Evolutionary conservation across 2,329 filamentous ascomycete species (phyloP), one percentile per base, ranked within the genome.

Genomic region (Aspergillus floridensis): DNA sequence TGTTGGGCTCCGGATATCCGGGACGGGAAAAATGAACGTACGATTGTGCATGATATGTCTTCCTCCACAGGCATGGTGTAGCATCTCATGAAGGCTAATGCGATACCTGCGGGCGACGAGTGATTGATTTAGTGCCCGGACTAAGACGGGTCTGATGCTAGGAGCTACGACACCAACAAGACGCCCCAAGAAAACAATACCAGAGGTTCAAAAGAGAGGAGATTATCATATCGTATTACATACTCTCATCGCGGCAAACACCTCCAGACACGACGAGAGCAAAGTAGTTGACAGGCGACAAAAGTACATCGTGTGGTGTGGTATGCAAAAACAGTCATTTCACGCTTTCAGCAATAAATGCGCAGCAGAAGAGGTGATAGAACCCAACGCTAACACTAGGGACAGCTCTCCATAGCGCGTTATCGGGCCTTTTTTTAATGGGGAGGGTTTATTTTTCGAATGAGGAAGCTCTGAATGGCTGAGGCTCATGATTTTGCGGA

Each of bases 271-370:
- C 60, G 63, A 63, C 63, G 64, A 53, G 38, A 44, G 38, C 8
- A 8, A 44, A 44, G 38, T 44, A 44, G 38, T 62, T 29, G 66
- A 65, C 65, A 59, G 56, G 26, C 26, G 61, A 64, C 67, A 72
- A 72, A 67, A 69, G 61, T 74, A 74, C 71, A 74, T 65, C 67
- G 60, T 62, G 65, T 65, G 67, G 60, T 62, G 65, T 65, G 67
- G 68, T 69, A 72, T 74, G 72, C 70, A 61, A 64, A 61, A 64
- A 63, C 57, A 64, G 56, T 63, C 61, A 63, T 65, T 66, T 65
- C 65, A 66, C 65, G 66, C 66, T 68, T 64, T 65, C 62, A 59
- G 62, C 57, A 65, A 63, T 59, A 66, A 53, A 67, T 64, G 62
- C 63, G 62, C 63, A 55, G 56, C 47, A 59, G 55, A 60, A 64